A percentile compares a stretch with the other conserved stretches of the same genome.
Evolutionary conservation across 2,329 filamentous ascomycete species (phyloP).

Genomic region (Hawksworthiomyces lignivorus): DNA sequence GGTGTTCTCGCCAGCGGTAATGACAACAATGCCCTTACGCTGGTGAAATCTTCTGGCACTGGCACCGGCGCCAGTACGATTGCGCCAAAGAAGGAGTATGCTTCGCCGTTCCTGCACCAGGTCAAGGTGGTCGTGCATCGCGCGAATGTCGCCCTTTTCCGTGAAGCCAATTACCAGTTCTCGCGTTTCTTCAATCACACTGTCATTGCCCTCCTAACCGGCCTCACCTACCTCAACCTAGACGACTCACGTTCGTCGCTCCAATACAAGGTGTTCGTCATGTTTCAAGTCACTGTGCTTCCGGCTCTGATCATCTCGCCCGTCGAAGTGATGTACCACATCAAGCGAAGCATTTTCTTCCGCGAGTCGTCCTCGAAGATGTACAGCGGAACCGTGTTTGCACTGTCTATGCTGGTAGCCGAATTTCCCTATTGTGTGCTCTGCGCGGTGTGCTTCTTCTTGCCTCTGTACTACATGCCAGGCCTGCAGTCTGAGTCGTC

Average conservation of each 20-base stretch:
- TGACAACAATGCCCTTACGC: neutral
- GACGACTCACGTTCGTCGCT: slow-evolving; percentile 68
- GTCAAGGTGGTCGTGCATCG: slow-evolving; percentile 66
- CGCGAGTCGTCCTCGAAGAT: slow-evolving; percentile 80
- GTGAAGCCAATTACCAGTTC: slow-evolving; percentile 82
- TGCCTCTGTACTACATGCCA: slow-evolving; percentile 79
- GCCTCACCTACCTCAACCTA: slow-evolving; percentile 71
- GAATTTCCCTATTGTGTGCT: slow-evolving; percentile 79
- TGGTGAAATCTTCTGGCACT: slow-evolving; percentile 20
- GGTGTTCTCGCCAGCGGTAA: slow-evolving; percentile 9
- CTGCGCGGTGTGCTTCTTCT: slow-evolving; percentile 72
- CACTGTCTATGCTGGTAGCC: slow-evolving; percentile 67
- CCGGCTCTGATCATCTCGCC: slow-evolving; percentile 77
- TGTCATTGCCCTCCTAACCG: slow-evolving; percentile 68
- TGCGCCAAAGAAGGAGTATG: slow-evolving; percentile 63
- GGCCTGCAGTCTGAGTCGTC: slow-evolving; percentile 56
- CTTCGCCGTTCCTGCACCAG: slow-evolving; percentile 72
- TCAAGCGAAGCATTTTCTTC: slow-evolving; percentile 75
- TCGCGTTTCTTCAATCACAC: slow-evolving; percentile 81
- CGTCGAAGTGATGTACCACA: slow-evolving; percentile 76
- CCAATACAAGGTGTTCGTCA: slow-evolving; percentile 81
- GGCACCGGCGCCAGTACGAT: slow-evolving; percentile 19
- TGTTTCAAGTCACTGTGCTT: slow-evolving; percentile 82
- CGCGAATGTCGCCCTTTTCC: slow-evolving; percentile 74
- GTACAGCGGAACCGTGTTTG: slow-evolving; percentile 75